These are phyloP conservation scores for Gymnopus androsaceus DNA, from an alignment of 1,284 basidiomycete genomes.

Conservation along the genomic window DNA sequence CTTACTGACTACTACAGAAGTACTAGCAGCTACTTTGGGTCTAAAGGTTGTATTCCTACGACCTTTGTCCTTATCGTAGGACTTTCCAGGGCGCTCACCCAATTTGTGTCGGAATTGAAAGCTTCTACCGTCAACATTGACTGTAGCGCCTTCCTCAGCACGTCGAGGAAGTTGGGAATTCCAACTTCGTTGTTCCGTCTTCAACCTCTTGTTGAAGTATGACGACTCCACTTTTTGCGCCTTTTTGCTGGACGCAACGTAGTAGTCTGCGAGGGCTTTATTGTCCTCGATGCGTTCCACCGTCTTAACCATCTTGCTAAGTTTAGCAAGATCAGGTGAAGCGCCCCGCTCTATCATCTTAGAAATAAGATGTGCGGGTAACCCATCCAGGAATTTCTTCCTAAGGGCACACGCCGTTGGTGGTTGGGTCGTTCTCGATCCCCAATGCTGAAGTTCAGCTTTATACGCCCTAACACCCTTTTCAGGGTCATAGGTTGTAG, in stretches of 20 bases:
- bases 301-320: background rate
- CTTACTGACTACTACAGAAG: too few relatives aligned
- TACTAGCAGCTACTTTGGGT: too few relatives aligned
- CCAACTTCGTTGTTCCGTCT: background rate
- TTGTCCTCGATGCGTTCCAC: slow-evolving; percentile 5
- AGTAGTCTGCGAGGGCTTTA: background rate
- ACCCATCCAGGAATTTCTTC: slow-evolving; percentile 7
- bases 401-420: slow-evolving; percentile 15
- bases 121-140: too few relatives aligned
- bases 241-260: background rate
- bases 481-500: background rate
- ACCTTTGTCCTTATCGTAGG: too few relatives aligned
- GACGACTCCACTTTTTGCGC: background rate
- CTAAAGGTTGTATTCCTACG: too few relatives aligned
- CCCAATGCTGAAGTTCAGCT: slow-evolving; percentile 11
- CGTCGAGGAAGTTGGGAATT: too few relatives aligned
- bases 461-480: slow-evolving; percentile 18
- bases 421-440: slow-evolving; percentile 9
- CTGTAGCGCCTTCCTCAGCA: too few relatives aligned
- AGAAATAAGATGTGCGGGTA: slow-evolving; percentile 1
- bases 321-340: background rate
- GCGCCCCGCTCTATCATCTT: slow-evolving; percentile 1
- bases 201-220: background rate
- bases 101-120: too few relatives aligned
- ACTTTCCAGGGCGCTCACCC: too few relatives aligned